These are phyloP conservation scores for Linnemannia exigua DNA, from an alignment of 192 early-diverging fungal species.

Conservation along the genomic window DNA sequence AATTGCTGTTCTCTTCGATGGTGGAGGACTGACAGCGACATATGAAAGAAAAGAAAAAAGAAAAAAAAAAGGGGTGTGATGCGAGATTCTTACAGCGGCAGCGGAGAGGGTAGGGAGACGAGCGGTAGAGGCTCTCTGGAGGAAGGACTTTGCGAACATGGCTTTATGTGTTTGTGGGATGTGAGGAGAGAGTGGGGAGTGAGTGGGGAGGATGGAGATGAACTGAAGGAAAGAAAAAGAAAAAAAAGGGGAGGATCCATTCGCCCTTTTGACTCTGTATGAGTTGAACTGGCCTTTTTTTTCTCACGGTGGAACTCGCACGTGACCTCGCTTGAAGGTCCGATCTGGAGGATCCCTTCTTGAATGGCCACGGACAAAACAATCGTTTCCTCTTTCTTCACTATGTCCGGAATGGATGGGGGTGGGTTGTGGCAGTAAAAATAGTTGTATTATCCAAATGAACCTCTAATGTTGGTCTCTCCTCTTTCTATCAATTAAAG, in stretches of 20 bases:
- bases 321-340: neutral
- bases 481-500: slow-evolving; percentile 9
- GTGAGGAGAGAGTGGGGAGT: slow-evolving; percentile 2
- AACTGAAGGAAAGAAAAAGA: slow-evolving; percentile 10
- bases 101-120: slow-evolving; percentile 44
- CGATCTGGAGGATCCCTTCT: neutral
- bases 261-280: neutral
- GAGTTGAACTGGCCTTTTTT: neutral
- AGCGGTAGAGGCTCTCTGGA: slow-evolving; percentile 44
- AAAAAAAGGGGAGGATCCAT: slow-evolving; percentile 6
- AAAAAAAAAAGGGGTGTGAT: neutral
- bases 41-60: neutral
- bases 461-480: neutral
- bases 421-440: neutral
- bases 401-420: neutral
- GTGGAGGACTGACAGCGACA: neutral
- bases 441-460: neutral
- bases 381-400: neutral
- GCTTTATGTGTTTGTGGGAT: neutral
- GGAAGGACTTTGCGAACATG: slow-evolving; percentile 57
- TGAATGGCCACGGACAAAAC: neutral
- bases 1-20: neutral
- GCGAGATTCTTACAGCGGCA: slow-evolving; percentile 33
- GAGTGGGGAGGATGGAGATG: slow-evolving; percentile 10
- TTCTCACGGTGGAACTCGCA: slow-evolving; percentile 17